phyloP scores from a whole-genome alignment of 1,139 yeast genomes.

The Yamadazyma spencermartinsiae region DNA sequence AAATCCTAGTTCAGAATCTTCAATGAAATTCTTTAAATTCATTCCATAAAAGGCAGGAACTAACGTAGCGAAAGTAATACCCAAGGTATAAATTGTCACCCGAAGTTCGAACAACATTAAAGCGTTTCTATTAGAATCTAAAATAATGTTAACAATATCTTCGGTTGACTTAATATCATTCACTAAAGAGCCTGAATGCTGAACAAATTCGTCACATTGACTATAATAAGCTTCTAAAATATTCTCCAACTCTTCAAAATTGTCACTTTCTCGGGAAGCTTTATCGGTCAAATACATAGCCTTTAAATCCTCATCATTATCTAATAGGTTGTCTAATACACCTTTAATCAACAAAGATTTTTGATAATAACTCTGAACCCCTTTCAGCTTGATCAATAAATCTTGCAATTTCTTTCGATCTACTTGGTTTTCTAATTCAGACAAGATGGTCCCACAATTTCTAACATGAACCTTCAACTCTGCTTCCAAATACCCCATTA shows the following conservation, averaged over 20 bases:
- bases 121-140: slow-evolving; percentile 93
- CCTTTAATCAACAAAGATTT: slow-evolving; percentile 81
- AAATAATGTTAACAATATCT: slow-evolving; percentile 90
- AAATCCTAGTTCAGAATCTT: slow-evolving; percentile 71
- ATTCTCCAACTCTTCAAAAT: slow-evolving; percentile 77
- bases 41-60: slow-evolving; percentile 82
- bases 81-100: slow-evolving; percentile 82
- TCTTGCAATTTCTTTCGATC: slow-evolving; percentile 81
- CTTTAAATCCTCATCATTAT: slow-evolving; percentile 86
- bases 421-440: slow-evolving; percentile 82
- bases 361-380: slow-evolving; percentile 77
- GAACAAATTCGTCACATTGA: slow-evolving; percentile 96
- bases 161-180: slow-evolving; percentile 91
- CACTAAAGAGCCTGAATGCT: slow-evolving; percentile 81
- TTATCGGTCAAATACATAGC: slow-evolving; percentile 71
- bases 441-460: slow-evolving; percentile 73
- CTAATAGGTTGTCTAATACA: slow-evolving; percentile 82
- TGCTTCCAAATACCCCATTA: slow-evolving; percentile 78
- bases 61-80: slow-evolving; percentile 71
- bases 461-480: slow-evolving; percentile 77
- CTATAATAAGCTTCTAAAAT: slow-evolving; percentile 89
- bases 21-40: slow-evolving; percentile 89
- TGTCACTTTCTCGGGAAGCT: slow-evolving; percentile 27
- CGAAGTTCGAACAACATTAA: slow-evolving; percentile 86
- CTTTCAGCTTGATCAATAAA: slow-evolving; percentile 77